A percentile compares a stretch with the other conserved stretches of the same genome.
phyloP scores from a whole-genome alignment of 1,139 yeast species.

The Hansenula sp. region DNA sequence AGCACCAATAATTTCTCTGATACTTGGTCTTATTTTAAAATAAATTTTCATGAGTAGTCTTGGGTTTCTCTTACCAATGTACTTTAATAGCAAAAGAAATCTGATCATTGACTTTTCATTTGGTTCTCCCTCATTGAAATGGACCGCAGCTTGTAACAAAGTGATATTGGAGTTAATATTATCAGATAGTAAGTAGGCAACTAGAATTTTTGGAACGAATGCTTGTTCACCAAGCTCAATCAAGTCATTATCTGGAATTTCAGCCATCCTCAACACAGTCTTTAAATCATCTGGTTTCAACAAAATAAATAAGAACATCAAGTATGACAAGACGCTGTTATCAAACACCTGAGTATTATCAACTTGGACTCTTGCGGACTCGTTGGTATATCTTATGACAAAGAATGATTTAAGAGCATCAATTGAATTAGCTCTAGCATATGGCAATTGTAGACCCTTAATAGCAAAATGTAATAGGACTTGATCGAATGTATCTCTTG shows the following conservation, averaged over 20 bases:
- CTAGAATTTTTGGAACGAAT: slow-evolving; percentile 43
- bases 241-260: slow-evolving; percentile 33
- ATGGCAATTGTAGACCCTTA: slow-evolving; percentile 64
- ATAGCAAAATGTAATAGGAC: slow-evolving; percentile 48
- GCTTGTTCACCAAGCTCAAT: slow-evolving; percentile 31
- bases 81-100: slow-evolving; percentile 47
- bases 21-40: slow-evolving; percentile 36
- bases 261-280: slow-evolving; percentile 42
- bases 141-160: slow-evolving; percentile 48
- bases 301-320: slow-evolving; percentile 53
- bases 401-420: slow-evolving; percentile 48
- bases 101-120: slow-evolving; percentile 51
- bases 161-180: slow-evolving; percentile 41
- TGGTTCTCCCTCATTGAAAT: slow-evolving; percentile 46
- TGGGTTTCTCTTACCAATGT: slow-evolving; percentile 36
- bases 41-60: slow-evolving; percentile 42
- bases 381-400: slow-evolving; percentile 39
- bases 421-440: slow-evolving; percentile 54
- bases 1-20: slow-evolving; percentile 33
- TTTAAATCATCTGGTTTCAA: slow-evolving; percentile 47
- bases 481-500: slow-evolving; percentile 49
- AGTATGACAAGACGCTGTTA: slow-evolving; percentile 36
- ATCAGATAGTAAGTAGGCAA: slow-evolving; percentile 46
- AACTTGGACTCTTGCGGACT: slow-evolving; percentile 5
- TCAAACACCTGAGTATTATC: slow-evolving; percentile 10